Base-by-base conservation (phyloP, 2,329 filamentous ascomycete species). In the Colletotrichum nymphaeae region DNA sequence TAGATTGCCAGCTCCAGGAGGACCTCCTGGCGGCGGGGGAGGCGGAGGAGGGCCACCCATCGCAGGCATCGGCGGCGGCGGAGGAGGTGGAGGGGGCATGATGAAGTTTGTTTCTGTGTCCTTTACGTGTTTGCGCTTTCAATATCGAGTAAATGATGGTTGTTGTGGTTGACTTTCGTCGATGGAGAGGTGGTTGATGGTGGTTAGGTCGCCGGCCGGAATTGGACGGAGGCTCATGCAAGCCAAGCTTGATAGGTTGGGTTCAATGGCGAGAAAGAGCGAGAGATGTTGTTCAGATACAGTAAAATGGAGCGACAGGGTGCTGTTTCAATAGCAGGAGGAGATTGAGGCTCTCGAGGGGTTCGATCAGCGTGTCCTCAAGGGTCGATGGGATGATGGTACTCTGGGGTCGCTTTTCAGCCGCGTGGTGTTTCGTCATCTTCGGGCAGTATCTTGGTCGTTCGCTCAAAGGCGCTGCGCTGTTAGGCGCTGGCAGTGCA, bases 31-130 rank as follows among this genome's bases (percentile, higher is more conserved):
- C 59, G 92, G 92, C 57, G 93, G 93, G 62, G 93, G 89, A 24
- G 88, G 89, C 49, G 90, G 90, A 35, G 91, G 92, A 72, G 91
- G 92, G 76, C 87, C 88, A 79, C 90, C 91, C 78, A 84, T 83
- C 57, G 83, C 84, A 69, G 89, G 89, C 78, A 87, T 85, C 69
- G 89, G 90, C 67, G 92, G 90, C 53, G 92, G 93, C 42, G 93
- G 93, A 1, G 93, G 93, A 12, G 93, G 93, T 3, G 93, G 93
- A 67, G 93, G 79, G 75, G 82, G 84, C 83, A 84, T 84, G 56
- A 19, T 72, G 75, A 72, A 57, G 35, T n/a, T 64, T 58, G 60
- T n/a, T 49, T 5, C 28, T 49, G 8, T 55, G n/a, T 24, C 7
- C 11, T 59, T 59, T 4, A 32, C 19, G 26, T 8, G 7, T 7